phyloP scores from a whole-genome alignment of 306 rosid species.

The Cercis canadensis region DNA sequence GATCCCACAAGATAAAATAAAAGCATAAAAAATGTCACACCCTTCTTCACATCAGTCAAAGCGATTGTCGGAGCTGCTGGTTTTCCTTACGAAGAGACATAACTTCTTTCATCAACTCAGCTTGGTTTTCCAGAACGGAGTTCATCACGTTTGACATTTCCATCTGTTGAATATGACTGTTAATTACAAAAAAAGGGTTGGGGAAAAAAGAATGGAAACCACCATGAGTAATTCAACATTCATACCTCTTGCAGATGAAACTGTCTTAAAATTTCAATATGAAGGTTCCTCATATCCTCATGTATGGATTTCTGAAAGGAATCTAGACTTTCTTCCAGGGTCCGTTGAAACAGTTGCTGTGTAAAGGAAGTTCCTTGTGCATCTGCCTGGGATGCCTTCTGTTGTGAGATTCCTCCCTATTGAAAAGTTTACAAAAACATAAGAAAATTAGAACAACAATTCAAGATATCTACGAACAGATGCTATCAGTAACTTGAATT shows the following conservation, averaged over 20 bases:
- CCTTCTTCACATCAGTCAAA: constrained; percentile 53
- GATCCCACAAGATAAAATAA: constrained; percentile 29
- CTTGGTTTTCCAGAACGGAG: constrained; percentile 82
- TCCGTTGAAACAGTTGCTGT: constrained; percentile 91
- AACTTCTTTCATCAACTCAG: constrained; percentile 86
- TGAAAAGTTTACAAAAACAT: constrained; percentile 31
- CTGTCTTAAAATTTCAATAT: constrained; percentile 89
- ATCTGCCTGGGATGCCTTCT: constrained; percentile 67
- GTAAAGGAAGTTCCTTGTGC: constrained; percentile 86
- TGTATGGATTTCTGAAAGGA: constrained; percentile 90
- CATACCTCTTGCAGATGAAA: constrained; percentile 96
- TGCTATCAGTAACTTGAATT: constrained; percentile 18
- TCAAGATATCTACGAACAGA: neutral
- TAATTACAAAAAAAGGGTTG: constrained; percentile 26
- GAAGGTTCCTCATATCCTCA: constrained; percentile 93
- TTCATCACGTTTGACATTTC: constrained; percentile 68
- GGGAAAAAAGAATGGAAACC: constrained; percentile 14
- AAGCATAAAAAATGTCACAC: constrained; percentile 25
- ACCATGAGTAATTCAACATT: constrained; percentile 25
- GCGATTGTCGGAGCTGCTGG: constrained; percentile 89
- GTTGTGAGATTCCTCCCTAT: constrained; percentile 74
- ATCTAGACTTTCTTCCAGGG: constrained; percentile 84
- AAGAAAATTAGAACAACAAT: constrained; percentile 23
- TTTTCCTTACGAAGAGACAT: constrained; percentile 85
- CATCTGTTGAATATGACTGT: constrained; percentile 53